A percentile compares a stretch with the other conserved stretches of the same genome.
These are phyloP conservation scores for Mimosa bimucronata DNA, from an alignment of 306 rosid genomes.

Conservation along the genomic window DNA sequence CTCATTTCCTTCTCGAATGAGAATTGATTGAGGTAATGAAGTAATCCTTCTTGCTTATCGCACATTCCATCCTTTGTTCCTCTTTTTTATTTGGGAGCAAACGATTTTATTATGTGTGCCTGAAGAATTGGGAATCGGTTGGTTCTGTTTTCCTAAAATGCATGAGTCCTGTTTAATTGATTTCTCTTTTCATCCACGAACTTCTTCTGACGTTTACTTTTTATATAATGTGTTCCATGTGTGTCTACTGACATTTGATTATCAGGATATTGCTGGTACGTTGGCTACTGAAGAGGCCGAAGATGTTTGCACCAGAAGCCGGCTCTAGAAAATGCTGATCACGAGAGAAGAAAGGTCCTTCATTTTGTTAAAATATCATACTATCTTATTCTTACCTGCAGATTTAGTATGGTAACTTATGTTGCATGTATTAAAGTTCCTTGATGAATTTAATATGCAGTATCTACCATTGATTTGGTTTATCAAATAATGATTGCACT, in stretches of 20 bases:
- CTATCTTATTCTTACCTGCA: conserved; percentile 4
- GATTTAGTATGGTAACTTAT: not conserved
- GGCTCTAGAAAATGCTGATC: conserved; percentile 95
- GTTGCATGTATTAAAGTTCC: conserved; percentile 14
- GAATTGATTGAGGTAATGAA: not conserved
- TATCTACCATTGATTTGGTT: not conserved
- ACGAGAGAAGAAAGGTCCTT: conserved; percentile 89
- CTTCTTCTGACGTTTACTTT: conserved; percentile 10
- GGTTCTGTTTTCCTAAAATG: not conserved
- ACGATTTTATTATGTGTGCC: conserved; percentile 52
- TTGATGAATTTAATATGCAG: conserved; percentile 10
- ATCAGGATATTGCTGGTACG: conserved; percentile 95
- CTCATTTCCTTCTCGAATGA: not conserved
- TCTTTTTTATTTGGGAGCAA: conserved; percentile 47
- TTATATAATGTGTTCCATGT: conserved; percentile 21
- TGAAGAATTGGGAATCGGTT: too few species aligned
- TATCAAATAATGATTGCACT: too few species aligned
- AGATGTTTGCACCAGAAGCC: conserved; percentile 73
- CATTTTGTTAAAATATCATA: conserved; percentile 28
- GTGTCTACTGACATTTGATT: conserved; percentile 35
- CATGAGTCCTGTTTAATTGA: conserved; percentile 5
- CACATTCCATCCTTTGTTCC: not conserved
- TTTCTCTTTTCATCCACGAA: conserved; percentile 14
- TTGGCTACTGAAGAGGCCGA: conserved; percentile 93
- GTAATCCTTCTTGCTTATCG: not conserved